A percentile compares a stretch with the other conserved stretches of the same genome.
Evolutionary conservation across 257 asterid genomes (phyloP).

Genomic region (Jacaranda mimosifolia): DNA sequence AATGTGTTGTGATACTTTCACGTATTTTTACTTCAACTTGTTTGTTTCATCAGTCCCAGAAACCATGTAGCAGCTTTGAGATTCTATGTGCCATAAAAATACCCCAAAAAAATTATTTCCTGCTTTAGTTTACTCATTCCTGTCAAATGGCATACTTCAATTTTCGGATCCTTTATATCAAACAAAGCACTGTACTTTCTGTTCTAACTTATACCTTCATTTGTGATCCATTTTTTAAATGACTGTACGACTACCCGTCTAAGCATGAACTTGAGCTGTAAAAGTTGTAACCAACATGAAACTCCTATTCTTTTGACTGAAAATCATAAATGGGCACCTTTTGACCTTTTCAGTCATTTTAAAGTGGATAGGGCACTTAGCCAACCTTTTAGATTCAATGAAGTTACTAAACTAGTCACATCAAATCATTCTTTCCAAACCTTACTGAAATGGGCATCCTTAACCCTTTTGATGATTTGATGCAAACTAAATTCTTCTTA

Average conservation of each 20-base stretch:
- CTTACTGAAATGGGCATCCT: neutral
- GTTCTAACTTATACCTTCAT: neutral
- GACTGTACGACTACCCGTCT: neutral
- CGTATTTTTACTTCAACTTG: neutral
- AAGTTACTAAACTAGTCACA: neutral
- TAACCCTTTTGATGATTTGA: too few species aligned
- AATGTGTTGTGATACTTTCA: neutral
- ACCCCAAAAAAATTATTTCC: too few species aligned
- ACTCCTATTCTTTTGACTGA: too few species aligned
- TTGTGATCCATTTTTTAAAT: neutral
- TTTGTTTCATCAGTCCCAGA: too few species aligned
- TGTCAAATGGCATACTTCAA: neutral
- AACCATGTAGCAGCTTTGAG: too few species aligned
- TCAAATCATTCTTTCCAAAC: neutral
- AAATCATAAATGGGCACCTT: too few species aligned
- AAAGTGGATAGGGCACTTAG: slow-evolving; percentile 8
- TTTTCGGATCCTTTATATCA: slow-evolving; percentile 10
- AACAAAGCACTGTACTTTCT: neutral
- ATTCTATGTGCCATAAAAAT: too few species aligned
- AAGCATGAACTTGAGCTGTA: neutral
- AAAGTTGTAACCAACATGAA: neutral
- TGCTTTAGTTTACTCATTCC: neutral
- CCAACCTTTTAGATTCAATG: slow-evolving; percentile 8
- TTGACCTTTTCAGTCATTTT: neutral
- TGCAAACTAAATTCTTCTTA: too few species aligned